Base-by-base conservation (phyloP, 495 filamentous ascomycete species). In the Trichoderma reesei region DNA sequence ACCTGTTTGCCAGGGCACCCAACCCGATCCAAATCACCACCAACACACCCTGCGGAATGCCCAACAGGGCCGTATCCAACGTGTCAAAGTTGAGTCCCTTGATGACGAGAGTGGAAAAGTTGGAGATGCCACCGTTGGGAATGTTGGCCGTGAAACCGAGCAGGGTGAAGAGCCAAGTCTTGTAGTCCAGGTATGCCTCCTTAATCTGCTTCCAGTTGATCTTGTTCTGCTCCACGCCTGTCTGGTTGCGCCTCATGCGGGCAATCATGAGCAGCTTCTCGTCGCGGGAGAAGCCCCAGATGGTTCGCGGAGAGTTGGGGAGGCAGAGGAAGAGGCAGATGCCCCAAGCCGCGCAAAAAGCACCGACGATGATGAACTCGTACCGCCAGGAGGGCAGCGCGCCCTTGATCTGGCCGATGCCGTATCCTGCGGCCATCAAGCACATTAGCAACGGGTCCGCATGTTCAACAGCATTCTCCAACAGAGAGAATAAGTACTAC, bases 1-100 rank as follows among this genome's bases (percentile, higher is more conserved):
- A 79, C 67, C 83, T 80, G 64, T 85, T 83, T 14, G 83, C 70
- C 54, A 75, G 83, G 7, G 84, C 82, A 60, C 82, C 84, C 10
- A 71, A 51, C 6, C 84, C 71, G 62, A 86, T 84, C 20, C 81
- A 83, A n/a, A 84, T 67, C 0, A 80, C 80, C 51, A 85, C 83
- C 36, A 88, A 59, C 33, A 79, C 68, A 0, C 85, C 84, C 51
- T 86, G 84, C 0, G 85, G 86, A 7, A 88, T 81, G 72, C 85
- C 75, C 68, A 85, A 71, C 72, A 10, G 69, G 68, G 62, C 77
- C 67, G n/a, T 77, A 68, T 62, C 68, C 71, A 5, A 70, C 69
- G 65, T 78, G 79, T 9, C 77, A 75, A 51, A 88, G 2, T 85
- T 84, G 62, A 80, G 76, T 9, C 70, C 69, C 38, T 66, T 75